phyloP scores from a whole-genome alignment of 306 rosid genomes.

The Potentilla sterilis region DNA sequence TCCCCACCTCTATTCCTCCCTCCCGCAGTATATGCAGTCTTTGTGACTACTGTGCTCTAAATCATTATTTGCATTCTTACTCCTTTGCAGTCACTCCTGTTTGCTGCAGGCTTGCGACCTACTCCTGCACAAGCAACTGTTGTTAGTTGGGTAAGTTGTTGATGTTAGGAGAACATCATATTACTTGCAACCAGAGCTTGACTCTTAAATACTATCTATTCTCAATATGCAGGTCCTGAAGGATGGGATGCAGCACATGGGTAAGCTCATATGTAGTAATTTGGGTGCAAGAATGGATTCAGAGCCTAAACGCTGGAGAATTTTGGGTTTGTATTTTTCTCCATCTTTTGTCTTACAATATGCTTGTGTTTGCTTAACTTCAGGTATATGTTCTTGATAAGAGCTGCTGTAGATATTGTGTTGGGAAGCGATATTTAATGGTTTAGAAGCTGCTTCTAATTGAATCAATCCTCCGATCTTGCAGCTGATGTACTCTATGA shows the following conservation, averaged over 20 bases:
- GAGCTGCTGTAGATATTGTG: not conserved
- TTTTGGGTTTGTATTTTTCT: constrained; percentile 57
- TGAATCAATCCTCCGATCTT: constrained; percentile 25
- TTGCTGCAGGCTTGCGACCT: constrained; percentile 99
- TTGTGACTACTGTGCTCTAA: constrained; percentile 18
- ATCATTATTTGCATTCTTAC: constrained; percentile 46
- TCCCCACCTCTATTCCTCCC: not conserved
- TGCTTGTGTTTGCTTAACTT: not conserved
- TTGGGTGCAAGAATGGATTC: constrained; percentile 99
- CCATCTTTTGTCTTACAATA: not conserved
- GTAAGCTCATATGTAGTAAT: constrained; percentile 84
- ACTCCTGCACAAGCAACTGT: constrained; percentile 97
- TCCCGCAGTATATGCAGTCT: constrained; percentile 1
- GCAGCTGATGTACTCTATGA: constrained; percentile 94
- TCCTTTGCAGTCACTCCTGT: constrained; percentile 87
- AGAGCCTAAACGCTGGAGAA: constrained; percentile 91
- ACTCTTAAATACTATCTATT: constrained; percentile 7
- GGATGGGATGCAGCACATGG: constrained; percentile 98
- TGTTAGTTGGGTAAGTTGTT: constrained; percentile 93
- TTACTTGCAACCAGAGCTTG: not conserved
- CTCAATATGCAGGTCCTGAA: constrained; percentile 57
- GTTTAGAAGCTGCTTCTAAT: constrained; percentile 15
- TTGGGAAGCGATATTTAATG: not conserved
- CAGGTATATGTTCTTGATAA: not conserved
- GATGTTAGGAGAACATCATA: constrained; percentile 8